Base-by-base conservation (phyloP, 768 basidiomycete genomes). In the Russula vinacea region DNA sequence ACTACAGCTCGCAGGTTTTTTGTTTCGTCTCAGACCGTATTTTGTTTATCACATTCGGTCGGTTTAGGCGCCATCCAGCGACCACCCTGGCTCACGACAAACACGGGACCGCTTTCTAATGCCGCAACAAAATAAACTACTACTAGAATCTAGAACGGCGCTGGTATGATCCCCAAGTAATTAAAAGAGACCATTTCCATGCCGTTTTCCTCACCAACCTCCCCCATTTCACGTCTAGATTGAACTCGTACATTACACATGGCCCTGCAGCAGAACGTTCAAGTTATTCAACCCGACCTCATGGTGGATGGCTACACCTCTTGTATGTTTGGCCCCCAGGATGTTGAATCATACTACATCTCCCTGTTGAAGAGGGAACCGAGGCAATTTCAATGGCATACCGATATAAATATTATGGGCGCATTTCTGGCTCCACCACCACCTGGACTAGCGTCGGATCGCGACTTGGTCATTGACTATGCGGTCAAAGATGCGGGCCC, bases 301-400 rank as follows among this genome's bases (percentile, higher is more conserved):
- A 52, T 44, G 26, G 22, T 65, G 29, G 64, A 65, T 22, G 60
- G 64, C n/a, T 61, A 65, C 17, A 11, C 60, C 22, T 19, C 64
- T 16, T 4, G 10, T 1, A 61, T 32, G 50, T 56, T 65, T 39
- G 60, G 26, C 4, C 47, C 60, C 47, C 24, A 0, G 14, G 42
- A 0, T 39, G 55, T 55, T 5, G 26, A 52, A 45, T 5, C 0
- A 29, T 61, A 61, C 40, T 49, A 61, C n/a, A 11, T 26, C 42
- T 9, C n/a, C 14, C 7, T 61, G 17, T 22, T 65, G 40, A n/a
- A 26, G 40, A 61, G 40, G 50, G 24, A 24, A 29, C 29, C 4
- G 6, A 35, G 3, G 16, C 1, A 33, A 8, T 7, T 65, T 42
- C 42, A 17, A 39, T 22, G 22, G 16, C 13, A 56, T 4, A 5